Evolutionary conservation across 2,329 filamentous ascomycete genomes (phyloP).

Genomic region (Ophiognomonia clavigignenti-juglandacearum): DNA sequence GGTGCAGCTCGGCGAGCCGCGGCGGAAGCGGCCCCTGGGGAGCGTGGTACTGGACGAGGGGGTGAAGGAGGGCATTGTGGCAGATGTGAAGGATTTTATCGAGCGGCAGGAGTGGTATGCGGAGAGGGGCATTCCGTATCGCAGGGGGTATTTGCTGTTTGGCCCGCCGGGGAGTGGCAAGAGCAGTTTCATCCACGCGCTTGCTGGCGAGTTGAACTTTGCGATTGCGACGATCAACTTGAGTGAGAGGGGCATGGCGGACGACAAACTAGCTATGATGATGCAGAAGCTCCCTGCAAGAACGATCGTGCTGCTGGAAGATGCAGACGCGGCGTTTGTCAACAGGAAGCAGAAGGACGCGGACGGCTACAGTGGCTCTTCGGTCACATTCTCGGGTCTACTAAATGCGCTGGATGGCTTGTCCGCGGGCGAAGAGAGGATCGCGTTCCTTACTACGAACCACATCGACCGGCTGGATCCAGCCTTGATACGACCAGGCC

Average conservation of each 20-base stretch:
- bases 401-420: slow-evolving; percentile 84
- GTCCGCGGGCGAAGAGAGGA: slow-evolving; percentile 89
- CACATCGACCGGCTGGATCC: slow-evolving; percentile 86
- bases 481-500: slow-evolving; percentile 82
- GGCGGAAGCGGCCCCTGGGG: slow-evolving; percentile 78
- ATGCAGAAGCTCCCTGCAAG: slow-evolving; percentile 79
- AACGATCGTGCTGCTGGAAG: slow-evolving; percentile 79
- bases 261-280: slow-evolving; percentile 81
- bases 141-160: slow-evolving; percentile 82
- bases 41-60: slow-evolving; percentile 85
- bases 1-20: slow-evolving; percentile 76
- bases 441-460: slow-evolving; percentile 93
- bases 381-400: slow-evolving; percentile 89
- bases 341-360: slow-evolving; percentile 72
- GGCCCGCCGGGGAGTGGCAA: slow-evolving; percentile 90
- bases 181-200: slow-evolving; percentile 91
- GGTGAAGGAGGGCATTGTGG: slow-evolving; percentile 74
- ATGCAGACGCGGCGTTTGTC: slow-evolving; percentile 85
- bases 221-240: slow-evolving; percentile 90
- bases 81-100: slow-evolving; percentile 79
- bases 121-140: slow-evolving; percentile 90
- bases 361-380: slow-evolving; percentile 82
- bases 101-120: slow-evolving; percentile 80
- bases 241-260: slow-evolving; percentile 83
- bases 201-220: slow-evolving; percentile 89